phyloP scores from a whole-genome alignment of 176 grass and related monocot genomes.

The Luzula sylvatica region DNA sequence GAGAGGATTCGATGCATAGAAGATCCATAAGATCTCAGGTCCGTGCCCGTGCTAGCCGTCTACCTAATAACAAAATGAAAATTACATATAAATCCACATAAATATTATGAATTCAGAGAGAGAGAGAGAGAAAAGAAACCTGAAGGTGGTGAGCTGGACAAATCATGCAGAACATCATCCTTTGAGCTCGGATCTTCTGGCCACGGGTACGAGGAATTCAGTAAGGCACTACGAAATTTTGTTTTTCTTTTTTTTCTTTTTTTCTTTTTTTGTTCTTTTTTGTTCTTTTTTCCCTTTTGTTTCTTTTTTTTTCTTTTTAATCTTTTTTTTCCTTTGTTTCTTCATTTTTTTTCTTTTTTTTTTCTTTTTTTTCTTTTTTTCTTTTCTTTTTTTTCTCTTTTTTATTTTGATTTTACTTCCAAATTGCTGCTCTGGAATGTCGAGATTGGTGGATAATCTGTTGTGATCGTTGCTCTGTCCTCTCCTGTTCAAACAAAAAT shows the following conservation, averaged over 20 bases:
- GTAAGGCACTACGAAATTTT: too few relatives aligned
- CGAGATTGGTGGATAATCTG: conserved; percentile 47
- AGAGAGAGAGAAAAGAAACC: conserved; percentile 47
- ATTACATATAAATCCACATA: conserved; percentile 2
- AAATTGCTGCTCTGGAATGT: conserved; percentile 86
- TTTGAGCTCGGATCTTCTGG: too few relatives aligned
- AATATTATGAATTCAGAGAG: too few relatives aligned
- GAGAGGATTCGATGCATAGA: conserved; percentile 75
- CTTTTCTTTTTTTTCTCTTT: too few relatives aligned
- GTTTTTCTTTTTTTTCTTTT: too few relatives aligned
- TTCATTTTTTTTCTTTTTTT: too few relatives aligned
- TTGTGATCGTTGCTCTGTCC: conserved; percentile 24
- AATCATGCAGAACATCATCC: conserved; percentile 79
- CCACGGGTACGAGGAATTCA: too few relatives aligned
- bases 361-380: too few relatives aligned
- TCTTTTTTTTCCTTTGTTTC: too few relatives aligned
- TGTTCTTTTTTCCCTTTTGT: too few relatives aligned
- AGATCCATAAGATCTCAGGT: conserved; percentile 96
- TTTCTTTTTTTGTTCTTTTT: too few relatives aligned
- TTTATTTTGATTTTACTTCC: conserved; percentile 65
- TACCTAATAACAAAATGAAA: conserved; percentile 10
- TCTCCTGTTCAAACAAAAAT: conserved; percentile 29
- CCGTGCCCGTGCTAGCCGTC: conserved; percentile 41
- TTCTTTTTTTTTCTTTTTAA: too few relatives aligned
- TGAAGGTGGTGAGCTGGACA: conserved; percentile 47